Evolutionary conservation across 1,139 yeast genomes (phyloP), one percentile per base, ranked within the genome.

Genomic region (Starmera stellimalicola): DNA sequence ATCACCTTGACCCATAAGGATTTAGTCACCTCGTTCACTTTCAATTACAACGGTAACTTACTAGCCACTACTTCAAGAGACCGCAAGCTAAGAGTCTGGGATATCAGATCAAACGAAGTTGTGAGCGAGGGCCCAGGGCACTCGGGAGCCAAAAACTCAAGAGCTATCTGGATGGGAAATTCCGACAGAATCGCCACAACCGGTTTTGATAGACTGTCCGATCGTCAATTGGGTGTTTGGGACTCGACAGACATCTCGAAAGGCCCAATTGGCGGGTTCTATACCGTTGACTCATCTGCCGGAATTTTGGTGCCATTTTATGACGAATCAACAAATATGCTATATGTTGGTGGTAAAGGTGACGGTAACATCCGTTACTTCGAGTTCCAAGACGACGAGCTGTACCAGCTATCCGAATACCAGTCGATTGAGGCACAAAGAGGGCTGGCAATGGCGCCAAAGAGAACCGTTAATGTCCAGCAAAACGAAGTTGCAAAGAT

Each of bases 211-310:
- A 76, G 82, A 53, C 70, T 83, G 48, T 83, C 95, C 29, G 97
- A 88, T 54, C 87, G 99, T 57, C 97, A 91, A 61, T 67, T 88
- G 42, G 98, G 93, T 44, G 68, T 91, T 38, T 91, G 98, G 97
- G 88, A 91, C 50, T 67, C 85, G 22, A 66, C 68, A 27, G 73
- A 81, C 46, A 65, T 93, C 37, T 77, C 64, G 4, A 66, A 70
- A 33, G 97, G 97, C 18, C 88, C 95, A 33, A 73, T 91, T 45
- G 94, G 85, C 37, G 96, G 94, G 1, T 84, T 87, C 54, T 68
- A 78, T 49, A 74, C 78, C 18, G 71, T 91, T 37, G 98, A 93
- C 53, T 74, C 94, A 12, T 81, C 94, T 6, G 82, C 97, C 1
- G 98, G 98, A 46, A 85, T 91, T 25, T 66, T 87, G 55, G 79